phyloP scores from a whole-genome alignment of 495 filamentous ascomycete species.

The Hypoxylon crocopeplum region DNA sequence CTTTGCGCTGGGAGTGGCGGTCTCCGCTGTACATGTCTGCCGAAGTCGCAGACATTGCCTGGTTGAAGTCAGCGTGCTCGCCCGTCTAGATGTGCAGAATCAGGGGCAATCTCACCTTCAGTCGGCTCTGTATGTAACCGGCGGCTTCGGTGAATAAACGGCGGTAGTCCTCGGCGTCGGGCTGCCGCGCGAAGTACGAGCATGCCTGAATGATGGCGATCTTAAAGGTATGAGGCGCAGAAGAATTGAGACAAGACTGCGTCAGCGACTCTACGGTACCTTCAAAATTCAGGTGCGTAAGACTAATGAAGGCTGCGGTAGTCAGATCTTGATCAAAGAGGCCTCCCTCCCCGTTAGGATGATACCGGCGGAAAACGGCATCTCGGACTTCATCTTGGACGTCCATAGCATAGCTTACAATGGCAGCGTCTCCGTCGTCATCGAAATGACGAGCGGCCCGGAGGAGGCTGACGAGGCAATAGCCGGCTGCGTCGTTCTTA shows the following conservation, averaged over 20 bases:
- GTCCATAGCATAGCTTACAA: conserved; percentile 69
- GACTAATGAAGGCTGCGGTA: conserved; percentile 69
- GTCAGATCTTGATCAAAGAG: conserved; percentile 65
- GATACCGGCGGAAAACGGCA: conserved; percentile 63
- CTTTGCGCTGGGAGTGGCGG: conserved; percentile 47
- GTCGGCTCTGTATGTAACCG: conserved; percentile 60
- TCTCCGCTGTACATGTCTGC: conserved; percentile 52
- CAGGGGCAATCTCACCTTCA: conserved; percentile 50
- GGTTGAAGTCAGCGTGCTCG: conserved; percentile 30
- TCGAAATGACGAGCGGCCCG: conserved; percentile 66
- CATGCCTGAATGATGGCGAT: conserved; percentile 65
- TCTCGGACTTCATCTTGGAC: conserved; percentile 70
- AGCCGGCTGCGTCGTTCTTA: conserved; percentile 65
- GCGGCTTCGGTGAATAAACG: conserved; percentile 60
- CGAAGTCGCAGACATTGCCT: conserved; percentile 51
- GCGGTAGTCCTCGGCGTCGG: conserved; percentile 56
- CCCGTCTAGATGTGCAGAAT: background rate
- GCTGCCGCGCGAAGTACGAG: conserved; percentile 60
- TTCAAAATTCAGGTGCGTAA: conserved; percentile 64
- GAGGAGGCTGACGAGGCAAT: conserved; percentile 65
- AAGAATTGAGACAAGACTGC: conserved; percentile 59
- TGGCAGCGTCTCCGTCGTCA: conserved; percentile 63
- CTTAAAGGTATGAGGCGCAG: conserved; percentile 64
- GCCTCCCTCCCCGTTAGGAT: conserved; percentile 50
- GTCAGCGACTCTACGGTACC: conserved; percentile 59